Conservation (phyloP, 2,329 filamentous ascomycete species). For the Chrysosporium queenslandicum region DNA sequence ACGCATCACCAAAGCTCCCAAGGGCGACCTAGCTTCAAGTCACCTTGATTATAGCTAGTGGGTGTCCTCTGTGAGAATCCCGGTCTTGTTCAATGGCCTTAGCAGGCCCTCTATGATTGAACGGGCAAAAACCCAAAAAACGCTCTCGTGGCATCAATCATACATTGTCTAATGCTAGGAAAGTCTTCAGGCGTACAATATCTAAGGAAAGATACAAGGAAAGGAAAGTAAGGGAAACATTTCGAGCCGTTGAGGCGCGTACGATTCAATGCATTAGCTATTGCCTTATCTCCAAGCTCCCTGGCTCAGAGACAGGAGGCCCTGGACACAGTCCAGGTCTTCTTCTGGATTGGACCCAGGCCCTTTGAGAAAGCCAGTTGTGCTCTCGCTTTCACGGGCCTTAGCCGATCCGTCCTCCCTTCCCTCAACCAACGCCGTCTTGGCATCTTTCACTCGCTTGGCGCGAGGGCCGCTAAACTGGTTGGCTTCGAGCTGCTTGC, state of each 20-base stretch:
- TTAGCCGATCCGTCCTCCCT: background rate
- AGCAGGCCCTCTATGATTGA: no score
- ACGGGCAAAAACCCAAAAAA: background rate
- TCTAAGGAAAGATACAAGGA: conserved; percentile 7
- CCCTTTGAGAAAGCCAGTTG: background rate
- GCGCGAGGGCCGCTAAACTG: background rate
- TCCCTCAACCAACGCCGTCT: background rate
- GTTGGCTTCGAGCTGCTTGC: conserved; percentile 11
- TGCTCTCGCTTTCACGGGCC: background rate
- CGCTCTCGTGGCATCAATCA: background rate
- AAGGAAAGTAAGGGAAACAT: conserved; percentile 3
- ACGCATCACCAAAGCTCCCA: no score
- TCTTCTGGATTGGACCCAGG: conserved; percentile 51
- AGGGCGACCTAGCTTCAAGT: no score
- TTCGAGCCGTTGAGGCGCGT: background rate
- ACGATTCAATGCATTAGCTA: background rate
- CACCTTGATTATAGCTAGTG: no score
- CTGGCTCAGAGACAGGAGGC: conserved; percentile 78
- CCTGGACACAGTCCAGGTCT: conserved; percentile 81
- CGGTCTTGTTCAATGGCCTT: no score
- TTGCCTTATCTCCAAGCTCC: conserved; percentile 66
- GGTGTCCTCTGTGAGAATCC: no score
- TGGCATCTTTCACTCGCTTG: conserved; percentile 4
- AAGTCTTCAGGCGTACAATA: conserved; percentile 1
- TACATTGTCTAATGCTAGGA: conserved; percentile 7